Conservation (phyloP, 2,329 filamentous ascomycete species). For the Fusarium floridanum region DNA sequence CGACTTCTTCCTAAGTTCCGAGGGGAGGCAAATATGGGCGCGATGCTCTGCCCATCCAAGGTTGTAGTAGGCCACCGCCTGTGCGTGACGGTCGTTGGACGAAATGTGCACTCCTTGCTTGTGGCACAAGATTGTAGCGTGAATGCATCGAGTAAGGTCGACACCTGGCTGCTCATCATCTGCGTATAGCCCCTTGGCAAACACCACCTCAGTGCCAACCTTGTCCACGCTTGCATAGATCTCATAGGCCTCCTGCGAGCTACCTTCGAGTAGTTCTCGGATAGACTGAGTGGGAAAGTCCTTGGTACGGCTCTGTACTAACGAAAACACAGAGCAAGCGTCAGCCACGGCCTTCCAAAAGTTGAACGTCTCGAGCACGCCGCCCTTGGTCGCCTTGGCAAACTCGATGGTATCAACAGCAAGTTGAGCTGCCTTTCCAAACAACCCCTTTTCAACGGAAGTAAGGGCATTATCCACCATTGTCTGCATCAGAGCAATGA, state of each 20-base stretch:
- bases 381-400: slow-evolving; percentile 71
- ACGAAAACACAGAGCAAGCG: slow-evolving; percentile 86
- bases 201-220: slow-evolving; percentile 60
- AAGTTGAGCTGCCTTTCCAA: slow-evolving; percentile 82
- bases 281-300: slow-evolving; percentile 73
- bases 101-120: slow-evolving; percentile 86
- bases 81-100: slow-evolving; percentile 82
- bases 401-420: slow-evolving; percentile 77
- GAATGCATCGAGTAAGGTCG: slow-evolving; percentile 71
- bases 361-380: slow-evolving; percentile 83
- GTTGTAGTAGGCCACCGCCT: slow-evolving; percentile 97
- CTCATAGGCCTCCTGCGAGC: slow-evolving; percentile 68
- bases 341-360: slow-evolving; percentile 95
- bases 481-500: slow-evolving; percentile 89
- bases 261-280: slow-evolving; percentile 67
- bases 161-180: slow-evolving; percentile 62
- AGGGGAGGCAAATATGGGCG: slow-evolving; percentile 76
- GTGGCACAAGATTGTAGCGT: slow-evolving; percentile 84
- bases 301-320: slow-evolving; percentile 75
- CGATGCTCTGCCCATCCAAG: slow-evolving; percentile 93
- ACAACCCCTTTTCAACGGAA: slow-evolving; percentile 84
- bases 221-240: slow-evolving; percentile 78
- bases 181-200: slow-evolving; percentile 59
- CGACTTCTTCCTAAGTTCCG: slow-evolving; percentile 65
- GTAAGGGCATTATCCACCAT: slow-evolving; percentile 85